Evolutionary conservation across 768 basidiomycete species (phyloP).

Genomic region (Psilocybe sp.): DNA sequence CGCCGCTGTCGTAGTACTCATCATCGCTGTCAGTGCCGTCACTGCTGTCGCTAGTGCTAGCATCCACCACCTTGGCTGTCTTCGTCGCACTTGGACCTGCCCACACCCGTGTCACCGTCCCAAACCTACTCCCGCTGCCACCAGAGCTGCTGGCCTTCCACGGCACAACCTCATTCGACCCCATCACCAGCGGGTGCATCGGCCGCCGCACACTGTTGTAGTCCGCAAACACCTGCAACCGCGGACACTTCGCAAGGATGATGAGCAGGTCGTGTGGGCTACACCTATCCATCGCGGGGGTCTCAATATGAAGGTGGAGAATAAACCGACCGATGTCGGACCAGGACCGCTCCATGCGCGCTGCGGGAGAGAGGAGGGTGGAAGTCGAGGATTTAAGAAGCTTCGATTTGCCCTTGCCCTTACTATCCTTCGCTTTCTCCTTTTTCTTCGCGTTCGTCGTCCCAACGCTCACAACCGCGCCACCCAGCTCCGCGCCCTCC

Average conservation of each 20-base stretch:
- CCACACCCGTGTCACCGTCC: too few relatives aligned
- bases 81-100: too few relatives aligned
- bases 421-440: neutral
- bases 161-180: constrained; percentile 14
- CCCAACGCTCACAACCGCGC: neutral
- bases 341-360: constrained; percentile 31
- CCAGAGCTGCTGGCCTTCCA: constrained; percentile 12
- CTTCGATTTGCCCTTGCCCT: constrained; percentile 15
- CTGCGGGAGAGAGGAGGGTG: constrained; percentile 35
- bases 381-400: constrained; percentile 34
- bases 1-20: too few relatives aligned
- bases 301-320: constrained; percentile 69
- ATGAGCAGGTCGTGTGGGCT: constrained; percentile 63
- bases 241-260: constrained; percentile 64
- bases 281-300: constrained; percentile 60
- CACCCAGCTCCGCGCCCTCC: neutral
- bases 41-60: constrained; percentile 38
- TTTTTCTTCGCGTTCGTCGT: neutral
- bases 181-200: constrained; percentile 17
- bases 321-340: constrained; percentile 32
- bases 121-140: neutral
- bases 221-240: constrained; percentile 60
- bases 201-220: constrained; percentile 58
- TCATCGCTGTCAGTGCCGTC: too few relatives aligned
- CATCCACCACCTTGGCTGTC: constrained; percentile 1